Conservation (phyloP, 208 protist species). For the Wallacemonas sp. region DNA sequence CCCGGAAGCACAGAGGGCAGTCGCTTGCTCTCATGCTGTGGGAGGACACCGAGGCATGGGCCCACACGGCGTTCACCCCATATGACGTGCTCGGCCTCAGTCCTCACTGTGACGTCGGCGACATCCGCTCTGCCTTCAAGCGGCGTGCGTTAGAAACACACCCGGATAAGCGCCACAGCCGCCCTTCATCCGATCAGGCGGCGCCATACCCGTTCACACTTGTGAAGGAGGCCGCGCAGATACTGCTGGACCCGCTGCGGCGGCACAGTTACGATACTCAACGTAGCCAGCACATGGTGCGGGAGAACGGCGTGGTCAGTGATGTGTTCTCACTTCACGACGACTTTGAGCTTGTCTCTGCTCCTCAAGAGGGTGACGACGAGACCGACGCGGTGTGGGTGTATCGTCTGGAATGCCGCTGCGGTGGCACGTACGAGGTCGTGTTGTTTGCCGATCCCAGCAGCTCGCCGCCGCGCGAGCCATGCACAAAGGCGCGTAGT, state of each 20-base stretch:
- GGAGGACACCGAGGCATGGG: conserved; percentile 11
- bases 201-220: conserved; percentile 32
- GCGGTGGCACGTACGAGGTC: conserved; percentile 73
- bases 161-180: conserved; percentile 51
- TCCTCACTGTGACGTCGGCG: conserved; percentile 26
- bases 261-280: conserved; percentile 51
- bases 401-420: conserved; percentile 72
- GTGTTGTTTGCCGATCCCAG: conserved; percentile 22
- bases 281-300: conserved; percentile 30
- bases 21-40: too few relatives aligned
- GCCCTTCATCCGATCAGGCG: background rate
- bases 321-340: conserved; percentile 50
- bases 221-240: conserved; percentile 65
- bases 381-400: conserved; percentile 28
- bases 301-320: conserved; percentile 49
- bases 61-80: conserved; percentile 34
- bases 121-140: conserved; percentile 69
- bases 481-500: background rate
- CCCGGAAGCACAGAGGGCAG: too few relatives aligned
- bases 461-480: background rate
- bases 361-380: background rate
- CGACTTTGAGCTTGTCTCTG: conserved; percentile 42
- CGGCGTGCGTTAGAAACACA: conserved; percentile 63
- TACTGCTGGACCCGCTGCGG: conserved; percentile 59
- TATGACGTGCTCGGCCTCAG: conserved; percentile 61